Base-by-base conservation (phyloP, 495 filamentous ascomycete species). In the Aspergillus campestris region DNA sequence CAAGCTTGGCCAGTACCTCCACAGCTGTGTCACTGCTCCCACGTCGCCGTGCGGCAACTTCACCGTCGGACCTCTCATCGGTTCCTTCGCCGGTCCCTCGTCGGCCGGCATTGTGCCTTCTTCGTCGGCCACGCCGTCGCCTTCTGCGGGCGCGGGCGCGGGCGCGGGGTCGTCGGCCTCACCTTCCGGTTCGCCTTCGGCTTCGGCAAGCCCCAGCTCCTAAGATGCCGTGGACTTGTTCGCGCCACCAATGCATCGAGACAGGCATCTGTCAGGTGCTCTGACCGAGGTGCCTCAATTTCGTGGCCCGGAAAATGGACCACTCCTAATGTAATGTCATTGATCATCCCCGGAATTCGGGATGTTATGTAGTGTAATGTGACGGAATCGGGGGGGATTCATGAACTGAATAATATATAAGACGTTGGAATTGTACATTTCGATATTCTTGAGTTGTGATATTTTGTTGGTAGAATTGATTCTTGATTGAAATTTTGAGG, bases 1-100 rank as follows among this genome's bases (percentile, higher is more conserved):
- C 14, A 54, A 54, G 36, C 49, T 66, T 5, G 63, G 63, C 24
- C 28, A 29, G 34, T 62, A 60, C 47, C 44, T 66, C 37, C 38
- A 47, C 6, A 45, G 40, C 38, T 66, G 63, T 30, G 53, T 64
- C 5, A 39, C 50, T 12, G 52, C 57, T 6, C 63, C 63, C 3
- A 6, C 41, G 1, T 46, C 31, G 33, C 57, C 56, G 0, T 62
- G 61, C 33, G 59, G 59, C 28, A 12, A 34, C 11, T 34, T 65
- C 27, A 44, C 39, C 8, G 61, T 65, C 14, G 58, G 58, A 0
- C 54, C 56, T 7, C 40, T 65, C 14, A 54, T 52, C 11, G 55
- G 45, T 31, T 57, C 52, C 8, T 42, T 56, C 9, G 51, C 47
- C 12, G 46, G 43, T 9, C 43, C 34, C 5, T 38, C 45, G 3